Evolutionary conservation across 73 alveolate species (phyloP).

Genomic region (Diophrys sp.): DNA sequence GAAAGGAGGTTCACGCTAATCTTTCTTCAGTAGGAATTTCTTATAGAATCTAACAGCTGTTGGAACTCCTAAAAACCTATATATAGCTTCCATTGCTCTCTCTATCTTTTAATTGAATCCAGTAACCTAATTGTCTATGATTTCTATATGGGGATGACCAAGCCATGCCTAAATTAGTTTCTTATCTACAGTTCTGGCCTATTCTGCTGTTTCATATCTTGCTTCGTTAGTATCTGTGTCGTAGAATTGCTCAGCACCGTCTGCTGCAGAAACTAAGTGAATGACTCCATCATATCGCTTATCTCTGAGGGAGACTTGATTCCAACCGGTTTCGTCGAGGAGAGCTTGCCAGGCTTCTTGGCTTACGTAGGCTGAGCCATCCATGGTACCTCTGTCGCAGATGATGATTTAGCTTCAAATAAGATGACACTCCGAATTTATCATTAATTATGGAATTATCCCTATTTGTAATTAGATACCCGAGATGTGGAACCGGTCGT

Average conservation of each 20-base stretch:
- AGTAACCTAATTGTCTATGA: conserved; percentile 59
- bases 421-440: too few species aligned
- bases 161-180: conserved; percentile 59
- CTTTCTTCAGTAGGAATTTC: conserved; percentile 43
- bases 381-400: conserved; percentile 83
- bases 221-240: conserved; percentile 50
- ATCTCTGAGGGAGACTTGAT: conserved; percentile 68
- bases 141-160: conserved; percentile 77
- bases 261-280: conserved; percentile 83
- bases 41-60: conserved; percentile 36
- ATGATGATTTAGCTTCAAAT: too few species aligned
- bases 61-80: conserved; percentile 55
- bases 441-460: too few species aligned
- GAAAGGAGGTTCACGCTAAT: conserved; percentile 1
- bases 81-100: conserved; percentile 33
- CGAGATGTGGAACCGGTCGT: conserved; percentile 48
- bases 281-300: conserved; percentile 74
- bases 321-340: conserved; percentile 71
- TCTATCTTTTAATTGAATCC: conserved; percentile 72
- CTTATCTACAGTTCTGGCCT: conserved; percentile 63
- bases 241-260: conserved; percentile 78
- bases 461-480: too few species aligned
- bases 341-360: conserved; percentile 75
- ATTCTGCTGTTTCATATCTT: conserved; percentile 60
- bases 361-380: conserved; percentile 79